Conservation (phyloP, 2,329 filamentous ascomycete genomes). For the Talaromyces albobiverticillius region DNA sequence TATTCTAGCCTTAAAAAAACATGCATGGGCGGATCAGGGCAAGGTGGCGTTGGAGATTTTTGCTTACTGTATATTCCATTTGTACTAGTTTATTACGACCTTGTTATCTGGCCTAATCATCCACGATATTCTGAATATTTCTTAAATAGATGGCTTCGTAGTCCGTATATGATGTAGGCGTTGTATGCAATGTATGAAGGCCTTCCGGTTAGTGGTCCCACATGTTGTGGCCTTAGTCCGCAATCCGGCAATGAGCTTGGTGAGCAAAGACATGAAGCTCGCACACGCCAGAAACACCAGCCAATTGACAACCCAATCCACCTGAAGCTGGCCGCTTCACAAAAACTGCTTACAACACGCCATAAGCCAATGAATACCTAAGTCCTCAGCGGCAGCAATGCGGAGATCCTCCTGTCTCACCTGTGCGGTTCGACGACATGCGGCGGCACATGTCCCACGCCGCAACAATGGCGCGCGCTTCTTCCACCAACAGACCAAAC, state of each 20-base stretch:
- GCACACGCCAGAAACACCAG: neutral
- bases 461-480: constrained; percentile 6
- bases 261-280: no score
- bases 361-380: constrained; percentile 2
- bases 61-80: neutral
- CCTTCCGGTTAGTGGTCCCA: no score
- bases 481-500: constrained; percentile 22
- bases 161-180: no score
- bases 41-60: constrained; percentile 6
- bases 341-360: neutral
- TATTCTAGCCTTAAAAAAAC: constrained; percentile 13
- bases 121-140: no score
- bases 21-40: constrained; percentile 9
- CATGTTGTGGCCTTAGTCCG: no score
- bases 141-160: no score
- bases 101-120: no score
- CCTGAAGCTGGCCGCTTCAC: neutral
- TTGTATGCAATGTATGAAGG: no score
- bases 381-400: constrained; percentile 12
- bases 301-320: neutral
- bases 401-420: constrained; percentile 21
- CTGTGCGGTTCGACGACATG: constrained; percentile 20
- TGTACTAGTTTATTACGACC: neutral
- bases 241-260: no score
- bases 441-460: neutral